Conservation (phyloP, 768 basidiomycete species). For the Tricholomella constricta region DNA sequence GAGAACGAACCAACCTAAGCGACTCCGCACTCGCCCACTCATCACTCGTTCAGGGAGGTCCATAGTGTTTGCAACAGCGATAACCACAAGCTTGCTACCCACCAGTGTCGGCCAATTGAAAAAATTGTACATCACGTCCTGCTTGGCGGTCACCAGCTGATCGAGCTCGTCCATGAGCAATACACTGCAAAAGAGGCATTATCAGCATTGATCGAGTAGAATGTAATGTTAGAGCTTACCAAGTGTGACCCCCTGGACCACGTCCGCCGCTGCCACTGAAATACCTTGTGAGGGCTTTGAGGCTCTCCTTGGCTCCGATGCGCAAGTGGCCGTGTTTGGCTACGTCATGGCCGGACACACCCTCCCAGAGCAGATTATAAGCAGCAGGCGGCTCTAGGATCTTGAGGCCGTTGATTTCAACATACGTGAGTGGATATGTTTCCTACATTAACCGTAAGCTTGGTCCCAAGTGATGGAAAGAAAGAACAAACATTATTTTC, state of each 20-base stretch:
- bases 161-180: constrained; percentile 99
- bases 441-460: constrained; percentile 53
- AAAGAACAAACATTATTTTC: constrained; percentile 65
- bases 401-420: constrained; percentile 95
- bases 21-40: constrained; percentile 88
- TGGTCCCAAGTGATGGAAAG: neutral
- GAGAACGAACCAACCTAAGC: constrained; percentile 60
- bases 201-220: neutral
- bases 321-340: constrained; percentile 62
- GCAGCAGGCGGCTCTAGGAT: constrained; percentile 93
- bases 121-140: constrained; percentile 99
- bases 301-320: constrained; percentile 77
- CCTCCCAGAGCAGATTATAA: constrained; percentile 91
- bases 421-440: constrained; percentile 91
- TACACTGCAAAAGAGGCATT: constrained; percentile 53
- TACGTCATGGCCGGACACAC: constrained; percentile 79
- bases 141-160: constrained; percentile 92
- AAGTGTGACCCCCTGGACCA: constrained; percentile 86
- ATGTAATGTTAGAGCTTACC: no score
- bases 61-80: constrained; percentile 98
- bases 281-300: constrained; percentile 75
- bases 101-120: constrained; percentile 98
- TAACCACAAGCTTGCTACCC: constrained; percentile 87
- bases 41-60: constrained; percentile 95
- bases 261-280: constrained; percentile 62